These are phyloP conservation scores for Mucor indicus DNA, from an alignment of 371 early-diverging fungal genomes.

Conservation along the genomic window DNA sequence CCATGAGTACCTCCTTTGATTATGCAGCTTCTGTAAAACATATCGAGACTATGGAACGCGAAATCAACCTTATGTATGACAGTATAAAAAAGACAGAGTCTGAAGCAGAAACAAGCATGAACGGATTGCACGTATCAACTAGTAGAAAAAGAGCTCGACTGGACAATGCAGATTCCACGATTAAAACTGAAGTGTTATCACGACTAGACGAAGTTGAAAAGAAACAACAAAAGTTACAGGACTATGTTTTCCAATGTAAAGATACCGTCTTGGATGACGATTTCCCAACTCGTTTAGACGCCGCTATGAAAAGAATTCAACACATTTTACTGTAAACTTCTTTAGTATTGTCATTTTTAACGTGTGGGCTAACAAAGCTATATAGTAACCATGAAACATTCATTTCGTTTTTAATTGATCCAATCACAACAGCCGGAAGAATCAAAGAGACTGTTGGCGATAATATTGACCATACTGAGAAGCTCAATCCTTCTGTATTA, in stretches of 20 bases:
- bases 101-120: too few species aligned
- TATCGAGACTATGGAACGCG: constrained; percentile 9
- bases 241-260: constrained; percentile 21
- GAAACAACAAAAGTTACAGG: constrained; percentile 18
- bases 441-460: constrained; percentile 2
- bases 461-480: too few species aligned
- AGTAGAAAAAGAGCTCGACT: constrained; percentile 11
- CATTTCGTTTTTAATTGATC: constrained; percentile 21
- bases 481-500: too few species aligned
- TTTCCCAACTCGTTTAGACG: constrained; percentile 13
- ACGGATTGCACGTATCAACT: background rate
- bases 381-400: constrained; percentile 26
- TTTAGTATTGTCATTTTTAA: background rate
- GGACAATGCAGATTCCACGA: background rate
- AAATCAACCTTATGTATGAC: constrained; percentile 10
- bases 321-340: constrained; percentile 18
- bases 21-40: constrained; percentile 1
- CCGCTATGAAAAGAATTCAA: constrained; percentile 21
- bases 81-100: constrained; percentile 17
- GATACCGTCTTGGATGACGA: constrained; percentile 18
- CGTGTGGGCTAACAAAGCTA: background rate
- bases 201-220: constrained; percentile 5
- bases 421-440: constrained; percentile 10
- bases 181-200: too few species aligned
- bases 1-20: background rate